A percentile compares a stretch with the other conserved stretches of the same genome.
phyloP scores from a whole-genome alignment of 495 filamentous ascomycete genomes.

The Lepidopterella palustris region DNA sequence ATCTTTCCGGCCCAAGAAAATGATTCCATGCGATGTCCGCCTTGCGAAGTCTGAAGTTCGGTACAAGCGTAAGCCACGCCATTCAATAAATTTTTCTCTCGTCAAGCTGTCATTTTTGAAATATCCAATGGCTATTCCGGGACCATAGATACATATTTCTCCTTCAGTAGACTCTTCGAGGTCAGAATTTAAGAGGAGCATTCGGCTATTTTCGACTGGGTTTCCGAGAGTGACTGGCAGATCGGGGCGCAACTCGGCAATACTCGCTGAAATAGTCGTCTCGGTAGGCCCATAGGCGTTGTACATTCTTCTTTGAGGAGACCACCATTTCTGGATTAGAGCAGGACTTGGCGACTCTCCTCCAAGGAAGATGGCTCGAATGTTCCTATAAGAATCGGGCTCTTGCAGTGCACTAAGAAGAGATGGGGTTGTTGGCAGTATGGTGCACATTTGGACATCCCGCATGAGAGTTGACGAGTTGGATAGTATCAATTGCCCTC shows the following conservation, averaged over 20 bases:
- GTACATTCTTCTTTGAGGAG: slow-evolving; percentile 19
- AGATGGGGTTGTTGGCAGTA: slow-evolving; percentile 23
- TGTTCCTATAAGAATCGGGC: slow-evolving; percentile 2
- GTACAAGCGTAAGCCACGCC: slow-evolving; percentile 8
- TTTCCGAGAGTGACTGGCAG: slow-evolving; percentile 7
- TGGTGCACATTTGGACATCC: slow-evolving; percentile 8
- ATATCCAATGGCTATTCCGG: slow-evolving; percentile 9
- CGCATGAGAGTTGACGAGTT: slow-evolving; percentile 10
- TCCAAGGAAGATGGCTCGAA: slow-evolving; percentile 27
- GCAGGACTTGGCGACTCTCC: slow-evolving; percentile 22
- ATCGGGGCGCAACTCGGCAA: slow-evolving; percentile 12
- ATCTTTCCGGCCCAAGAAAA: slow-evolving; percentile 24
- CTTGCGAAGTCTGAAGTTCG: slow-evolving; percentile 19
- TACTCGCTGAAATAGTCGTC: slow-evolving; percentile 20
- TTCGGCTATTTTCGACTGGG: neutral
- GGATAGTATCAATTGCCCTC: slow-evolving; percentile 23
- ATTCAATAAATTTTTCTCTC: slow-evolving; percentile 39
- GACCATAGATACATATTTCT: slow-evolving; percentile 12
- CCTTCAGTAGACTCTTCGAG: slow-evolving; percentile 5
- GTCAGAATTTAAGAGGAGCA: slow-evolving; percentile 5
- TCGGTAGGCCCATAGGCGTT: slow-evolving; percentile 38
- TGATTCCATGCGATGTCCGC: slow-evolving; percentile 13
- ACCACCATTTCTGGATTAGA: slow-evolving; percentile 22
- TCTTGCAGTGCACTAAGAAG: slow-evolving; percentile 15
- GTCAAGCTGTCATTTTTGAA: slow-evolving; percentile 29